Base-by-base conservation (phyloP, 2,329 filamentous ascomycete genomes). In the Ophiosphaerella korrae region DNA sequence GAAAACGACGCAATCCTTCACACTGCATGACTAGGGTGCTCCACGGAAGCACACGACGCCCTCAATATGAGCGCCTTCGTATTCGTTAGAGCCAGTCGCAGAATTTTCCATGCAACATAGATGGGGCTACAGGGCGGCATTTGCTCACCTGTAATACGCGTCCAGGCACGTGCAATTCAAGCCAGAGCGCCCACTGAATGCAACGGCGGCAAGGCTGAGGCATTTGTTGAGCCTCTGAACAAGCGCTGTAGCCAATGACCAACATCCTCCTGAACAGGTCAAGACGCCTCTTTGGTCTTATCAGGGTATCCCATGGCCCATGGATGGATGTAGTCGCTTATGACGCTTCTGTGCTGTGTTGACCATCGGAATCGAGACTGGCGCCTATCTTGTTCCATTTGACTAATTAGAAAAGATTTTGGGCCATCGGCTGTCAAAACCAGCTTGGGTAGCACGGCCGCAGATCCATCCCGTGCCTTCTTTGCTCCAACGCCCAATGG, bases 151-250 rank as follows among this genome's bases (percentile, higher is more conserved):
- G 26, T 21, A 4, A 21, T 21, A 21, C 18, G 18, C 18, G 18
- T 21, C 3, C 3, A 21, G 18, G 18, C 18, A 21, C 18, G 18
- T 21, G 18, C 5, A 35, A 39, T 18, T 16, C 12, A 12, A 16
- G 18, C 13, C 35, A 18, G 21, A 38, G 16, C 39, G 23, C 24
- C 43, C 35, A 39, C 35, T 13, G 14, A 11, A 29, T 31, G 32
- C 32, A 36, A 13, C 29, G 29, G 16, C 41, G 35, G 31, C 42
- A 51, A 44, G 47, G 44, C 35, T 53, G 48, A 51, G 50, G 48
- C 42, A 57, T 50, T 42, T 50, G 32, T 44, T 26, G 33, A 29
- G 18, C 41, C 35, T 26, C 35, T n/a, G 16, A 31, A 49, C 40
- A 12, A 42, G 18, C 43, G 37, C 33, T 42, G 45, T 36, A 37